phyloP scores from a whole-genome alignment of 768 basidiomycete species.

The Favolaschia claudopus region DNA sequence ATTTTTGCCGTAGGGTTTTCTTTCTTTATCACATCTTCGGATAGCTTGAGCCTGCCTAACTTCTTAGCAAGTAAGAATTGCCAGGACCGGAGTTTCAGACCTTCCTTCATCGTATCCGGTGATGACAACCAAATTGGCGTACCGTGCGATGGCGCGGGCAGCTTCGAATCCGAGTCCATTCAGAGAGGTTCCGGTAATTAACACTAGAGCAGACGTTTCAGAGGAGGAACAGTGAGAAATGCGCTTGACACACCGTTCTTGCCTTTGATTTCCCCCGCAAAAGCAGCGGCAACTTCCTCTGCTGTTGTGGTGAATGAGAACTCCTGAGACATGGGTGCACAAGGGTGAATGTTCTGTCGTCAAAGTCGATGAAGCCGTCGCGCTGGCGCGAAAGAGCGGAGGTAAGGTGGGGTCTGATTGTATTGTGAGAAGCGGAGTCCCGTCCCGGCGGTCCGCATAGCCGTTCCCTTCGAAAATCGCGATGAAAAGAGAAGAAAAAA shows the following conservation, averaged over 20 bases:
- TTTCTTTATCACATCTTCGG: slow-evolving; percentile 3
- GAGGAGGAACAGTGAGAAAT: neutral
- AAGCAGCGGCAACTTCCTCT: slow-evolving; percentile 6
- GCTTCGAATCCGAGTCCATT: slow-evolving; percentile 1
- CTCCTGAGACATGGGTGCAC: too few relatives aligned
- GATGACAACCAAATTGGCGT: slow-evolving; percentile 1
- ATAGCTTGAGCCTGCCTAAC: slow-evolving; percentile 8
- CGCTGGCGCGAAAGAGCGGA: too few relatives aligned
- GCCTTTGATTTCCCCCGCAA: slow-evolving; percentile 1
- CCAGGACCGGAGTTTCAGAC: too few relatives aligned
- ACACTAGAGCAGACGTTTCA: neutral
- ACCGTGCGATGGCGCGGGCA: neutral
- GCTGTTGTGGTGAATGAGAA: slow-evolving; percentile 14
- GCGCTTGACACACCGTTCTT: slow-evolving; percentile 6
- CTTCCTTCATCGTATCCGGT: too few relatives aligned
- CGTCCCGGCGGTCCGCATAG: too few relatives aligned
- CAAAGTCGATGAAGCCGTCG: too few relatives aligned
- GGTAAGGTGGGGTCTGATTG: too few relatives aligned
- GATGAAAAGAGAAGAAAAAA: too few relatives aligned
- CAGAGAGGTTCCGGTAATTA: neutral
- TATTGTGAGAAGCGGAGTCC: too few relatives aligned
- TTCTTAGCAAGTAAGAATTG: too few relatives aligned
- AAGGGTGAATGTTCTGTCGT: too few relatives aligned
- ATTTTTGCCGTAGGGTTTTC: neutral
- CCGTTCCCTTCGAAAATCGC: too few relatives aligned